Evolutionary conservation across 2,329 filamentous ascomycete genomes (phyloP).

Genomic region (Colletotrichum sp.): DNA sequence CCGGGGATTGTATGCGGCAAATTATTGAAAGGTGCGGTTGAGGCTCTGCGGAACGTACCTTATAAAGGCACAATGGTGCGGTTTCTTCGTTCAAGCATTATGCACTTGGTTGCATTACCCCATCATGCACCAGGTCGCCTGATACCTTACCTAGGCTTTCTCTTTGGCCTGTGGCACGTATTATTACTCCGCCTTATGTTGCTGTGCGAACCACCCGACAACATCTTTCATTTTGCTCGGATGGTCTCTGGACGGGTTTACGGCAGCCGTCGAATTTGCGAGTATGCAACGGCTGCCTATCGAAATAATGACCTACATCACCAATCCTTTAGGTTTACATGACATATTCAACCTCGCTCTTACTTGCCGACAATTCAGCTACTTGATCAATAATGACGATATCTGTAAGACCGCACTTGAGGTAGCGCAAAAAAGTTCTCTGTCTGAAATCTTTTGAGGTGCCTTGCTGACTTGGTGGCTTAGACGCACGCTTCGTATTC

Average conservation of each 20-base stretch:
- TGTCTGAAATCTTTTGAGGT: neutral
- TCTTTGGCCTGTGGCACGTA: no score
- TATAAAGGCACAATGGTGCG: neutral
- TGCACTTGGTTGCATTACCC: no score
- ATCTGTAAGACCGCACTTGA: conserved; percentile 64
- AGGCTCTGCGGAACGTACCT: no score
- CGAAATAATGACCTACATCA: conserved; percentile 68
- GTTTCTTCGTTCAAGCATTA: no score
- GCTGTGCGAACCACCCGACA: neutral
- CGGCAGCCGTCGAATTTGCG: neutral
- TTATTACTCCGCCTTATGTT: neutral
- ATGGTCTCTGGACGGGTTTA: neutral
- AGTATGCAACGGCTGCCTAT: conserved; percentile 52
- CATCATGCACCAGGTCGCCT: neutral
- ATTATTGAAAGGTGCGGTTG: no score
- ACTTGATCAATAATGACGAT: conserved; percentile 56
- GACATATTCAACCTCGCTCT: conserved; percentile 63
- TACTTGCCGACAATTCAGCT: conserved; percentile 55
- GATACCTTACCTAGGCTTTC: neutral
- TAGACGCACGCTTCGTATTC: conserved; percentile 26
- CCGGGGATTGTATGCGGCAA: no score
- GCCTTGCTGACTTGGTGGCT: conserved; percentile 23
- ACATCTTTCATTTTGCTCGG: neutral
- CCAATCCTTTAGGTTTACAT: conserved; percentile 57
- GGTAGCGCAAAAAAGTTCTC: conserved; percentile 43